Evolutionary conservation across 192 early-diverging fungal species (phyloP), one percentile per base, ranked within the genome.

Genomic region (Phlyctochytrium planicorne): DNA sequence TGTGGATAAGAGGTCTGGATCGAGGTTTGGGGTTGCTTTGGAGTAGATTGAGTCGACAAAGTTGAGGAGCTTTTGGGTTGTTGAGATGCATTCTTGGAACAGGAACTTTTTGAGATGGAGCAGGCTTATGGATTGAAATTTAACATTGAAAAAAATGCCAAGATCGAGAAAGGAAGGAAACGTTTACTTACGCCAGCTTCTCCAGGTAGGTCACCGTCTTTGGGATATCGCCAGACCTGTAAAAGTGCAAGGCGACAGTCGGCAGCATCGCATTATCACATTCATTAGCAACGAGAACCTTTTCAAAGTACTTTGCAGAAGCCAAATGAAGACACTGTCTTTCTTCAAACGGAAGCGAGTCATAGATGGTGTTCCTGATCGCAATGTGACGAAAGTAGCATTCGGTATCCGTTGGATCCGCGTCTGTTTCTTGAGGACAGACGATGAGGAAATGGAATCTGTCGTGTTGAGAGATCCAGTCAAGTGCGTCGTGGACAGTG

Each of bases 311-410:
- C 55, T 10, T 57, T 27, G 55, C 55, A 4, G 55, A 12, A 12
- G 6, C 27, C 55, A 57, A 57, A 57, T 57, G 55, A 12, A 57
- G 6, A 6, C 4, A 12, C 20, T 29, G 16, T 6, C 55, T 14
- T 10, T 57, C 55, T 57, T 25, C 27, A 57, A 25, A 57, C 20
- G 20, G 16, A 12, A 57, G 55, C 27, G 25, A 57, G 6, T 57
- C 55, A 27, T 57, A 57, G 55, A 57, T 57, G 16, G 55, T 57
- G 25, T 57, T 29, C 27, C 10, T 57, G 55, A 57, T 57, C 12
- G 55, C 25, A 25, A 57, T 57, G 27, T 57, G 55, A 12, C 55
- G 55, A 29, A 57, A 57, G 55, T 14, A 14, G 55, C 55, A 57
- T 20, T 47, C 40, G 20, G 20, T 14, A 20, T 47, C 40, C 40